These are phyloP conservation scores for Garcileccinum viscosum DNA, from an alignment of 1,284 basidiomycete genomes.

Conservation along the genomic window DNA sequence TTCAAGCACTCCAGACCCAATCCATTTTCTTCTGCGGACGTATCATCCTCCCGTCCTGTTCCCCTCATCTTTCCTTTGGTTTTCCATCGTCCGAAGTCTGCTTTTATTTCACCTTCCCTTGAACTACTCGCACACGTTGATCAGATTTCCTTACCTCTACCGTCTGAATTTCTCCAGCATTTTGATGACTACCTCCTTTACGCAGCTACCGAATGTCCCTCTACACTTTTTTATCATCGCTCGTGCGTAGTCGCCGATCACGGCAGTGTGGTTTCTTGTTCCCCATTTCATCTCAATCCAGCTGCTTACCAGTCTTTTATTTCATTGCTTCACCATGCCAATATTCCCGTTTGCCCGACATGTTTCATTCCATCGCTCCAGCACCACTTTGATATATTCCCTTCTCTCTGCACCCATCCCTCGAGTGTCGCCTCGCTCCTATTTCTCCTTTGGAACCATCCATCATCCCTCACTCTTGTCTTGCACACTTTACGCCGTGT, in stretches of 20 bases:
- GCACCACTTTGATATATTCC: background rate
- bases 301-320: background rate
- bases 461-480: background rate
- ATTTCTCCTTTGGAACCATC: background rate
- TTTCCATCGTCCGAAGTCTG: too few species aligned
- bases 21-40: too few species aligned
- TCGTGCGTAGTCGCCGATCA: background rate
- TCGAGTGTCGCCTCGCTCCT: background rate
- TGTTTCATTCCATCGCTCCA: background rate
- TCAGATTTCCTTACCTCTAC: background rate
- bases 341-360: background rate
- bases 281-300: background rate
- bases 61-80: too few species aligned
- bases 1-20: too few species aligned
- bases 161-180: background rate
- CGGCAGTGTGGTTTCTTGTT: background rate
- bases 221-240: background rate
- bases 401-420: background rate
- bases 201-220: background rate
- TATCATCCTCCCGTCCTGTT: too few species aligned
- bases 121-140: too few species aligned
- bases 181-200: background rate
- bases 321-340: background rate
- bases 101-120: too few species aligned
- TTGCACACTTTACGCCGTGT: background rate